Evolutionary conservation across 805 yeast genomes (phyloP).

Genomic region (Priceomyces carsonii): DNA sequence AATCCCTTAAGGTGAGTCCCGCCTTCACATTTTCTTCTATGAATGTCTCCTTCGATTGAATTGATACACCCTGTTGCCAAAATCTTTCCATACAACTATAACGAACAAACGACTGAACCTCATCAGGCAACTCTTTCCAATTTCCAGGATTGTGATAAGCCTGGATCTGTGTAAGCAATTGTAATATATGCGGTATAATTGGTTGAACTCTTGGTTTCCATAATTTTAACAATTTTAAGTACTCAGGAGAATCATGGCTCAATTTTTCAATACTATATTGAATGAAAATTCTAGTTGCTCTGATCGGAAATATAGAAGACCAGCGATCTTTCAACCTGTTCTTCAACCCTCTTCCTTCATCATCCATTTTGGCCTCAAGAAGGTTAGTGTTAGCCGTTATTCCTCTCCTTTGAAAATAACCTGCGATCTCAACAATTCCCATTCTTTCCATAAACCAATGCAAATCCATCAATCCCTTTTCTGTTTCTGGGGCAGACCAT

Average conservation of each 20-base stretch:
- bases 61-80: conserved; percentile 98
- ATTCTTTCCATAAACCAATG: conserved; percentile 99
- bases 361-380: conserved; percentile 83
- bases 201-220: conserved; percentile 96
- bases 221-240: conserved; percentile 62
- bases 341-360: conserved; percentile 75
- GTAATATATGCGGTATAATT: conserved; percentile 86
- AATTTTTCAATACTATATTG: conserved; percentile 94
- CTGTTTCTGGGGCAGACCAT: conserved; percentile 91
- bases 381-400: conserved; percentile 77
- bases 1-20: conserved; percentile 88
- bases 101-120: conserved; percentile 89
- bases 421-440: conserved; percentile 92
- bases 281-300: conserved; percentile 92
- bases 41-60: conserved; percentile 90
- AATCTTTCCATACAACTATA: conserved; percentile 90
- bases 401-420: conserved; percentile 80
- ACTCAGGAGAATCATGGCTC: conserved; percentile 75
- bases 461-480: conserved; percentile 82
- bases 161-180: conserved; percentile 84
- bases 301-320: conserved; percentile 91
- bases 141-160: conserved; percentile 92
- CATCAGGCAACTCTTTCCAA: conserved; percentile 84
- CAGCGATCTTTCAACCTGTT: conserved; percentile 83
- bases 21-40: conserved; percentile 94